Conservation (phyloP, 2,329 filamentous ascomycete species). For the Amphichorda felina region DNA sequence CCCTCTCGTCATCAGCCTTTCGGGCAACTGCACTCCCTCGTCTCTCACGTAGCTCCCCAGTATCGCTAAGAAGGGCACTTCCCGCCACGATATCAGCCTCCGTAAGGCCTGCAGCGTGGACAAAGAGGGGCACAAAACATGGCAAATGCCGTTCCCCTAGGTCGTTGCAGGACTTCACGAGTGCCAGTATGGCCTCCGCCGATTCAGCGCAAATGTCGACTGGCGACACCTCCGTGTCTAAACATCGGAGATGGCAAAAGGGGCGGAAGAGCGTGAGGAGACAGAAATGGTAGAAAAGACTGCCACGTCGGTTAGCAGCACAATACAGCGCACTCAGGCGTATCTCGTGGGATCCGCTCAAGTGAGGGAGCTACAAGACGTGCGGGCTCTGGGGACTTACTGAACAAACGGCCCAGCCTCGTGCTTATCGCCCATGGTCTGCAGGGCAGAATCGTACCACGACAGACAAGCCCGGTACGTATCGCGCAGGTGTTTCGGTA, state of each 20-base stretch:
- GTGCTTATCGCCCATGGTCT: background rate
- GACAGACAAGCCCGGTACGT: constrained; percentile 1
- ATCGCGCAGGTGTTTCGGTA: background rate
- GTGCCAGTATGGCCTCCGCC: background rate
- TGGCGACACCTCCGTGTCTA: background rate
- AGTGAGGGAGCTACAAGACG: no score
- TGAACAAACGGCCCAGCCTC: constrained; percentile 1
- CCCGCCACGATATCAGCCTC: background rate
- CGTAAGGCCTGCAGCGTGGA: background rate
- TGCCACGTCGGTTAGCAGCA: background rate
- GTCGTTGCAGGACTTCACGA: constrained; percentile 1
- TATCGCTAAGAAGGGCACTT: no score
- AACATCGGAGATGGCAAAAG: background rate
- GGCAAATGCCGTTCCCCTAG: background rate
- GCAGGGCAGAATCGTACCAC: constrained; percentile 1
- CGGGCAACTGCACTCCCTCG: no score
- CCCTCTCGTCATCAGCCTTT: background rate
- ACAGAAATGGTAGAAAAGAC: constrained; percentile 2
- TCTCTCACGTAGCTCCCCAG: no score
- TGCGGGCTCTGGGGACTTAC: no score
- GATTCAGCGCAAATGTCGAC: constrained; percentile 1
- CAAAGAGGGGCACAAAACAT: constrained; percentile 1
- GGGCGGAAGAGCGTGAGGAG: constrained; percentile 2
- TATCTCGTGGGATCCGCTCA: no score
- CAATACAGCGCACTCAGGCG: no score